Percentiles rank a stretch among this genome's conserved stretches.
Evolutionary conservation across 2,329 filamentous ascomycete genomes (phyloP).

Genomic region (Ilyonectria robusta): DNA sequence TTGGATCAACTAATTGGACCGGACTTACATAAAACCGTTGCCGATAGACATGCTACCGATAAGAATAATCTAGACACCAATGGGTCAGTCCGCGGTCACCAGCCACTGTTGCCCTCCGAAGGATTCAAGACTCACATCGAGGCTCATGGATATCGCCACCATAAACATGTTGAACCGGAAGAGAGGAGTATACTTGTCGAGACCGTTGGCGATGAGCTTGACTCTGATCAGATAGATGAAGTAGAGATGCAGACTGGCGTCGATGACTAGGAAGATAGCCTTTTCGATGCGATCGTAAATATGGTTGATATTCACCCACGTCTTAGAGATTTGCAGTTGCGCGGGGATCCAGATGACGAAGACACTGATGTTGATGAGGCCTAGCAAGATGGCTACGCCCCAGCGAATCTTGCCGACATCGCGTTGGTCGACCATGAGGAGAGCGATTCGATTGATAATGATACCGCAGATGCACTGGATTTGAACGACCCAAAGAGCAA

Average conservation of each 20-base stretch:
- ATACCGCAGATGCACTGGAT: slow-evolving; percentile 33
- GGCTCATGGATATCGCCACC: no score
- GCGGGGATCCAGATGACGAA: slow-evolving; percentile 38
- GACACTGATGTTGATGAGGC: slow-evolving; percentile 40
- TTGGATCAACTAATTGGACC: neutral
- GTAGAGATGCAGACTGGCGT: slow-evolving; percentile 67
- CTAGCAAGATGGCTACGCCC: slow-evolving; percentile 23
- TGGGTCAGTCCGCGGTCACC: no score
- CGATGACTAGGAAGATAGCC: slow-evolving; percentile 24
- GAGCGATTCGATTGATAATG: slow-evolving; percentile 30
- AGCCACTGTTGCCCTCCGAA: no score
- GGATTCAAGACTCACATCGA: no score
- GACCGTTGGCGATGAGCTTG: slow-evolving; percentile 78
- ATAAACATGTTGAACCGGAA: no score
- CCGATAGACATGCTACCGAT: slow-evolving; percentile 41
- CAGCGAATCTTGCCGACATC: slow-evolving; percentile 31
- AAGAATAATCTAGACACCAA: no score
- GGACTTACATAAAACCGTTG: slow-evolving; percentile 42
- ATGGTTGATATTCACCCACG: slow-evolving; percentile 32
- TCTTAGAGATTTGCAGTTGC: slow-evolving; percentile 34
- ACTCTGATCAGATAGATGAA: slow-evolving; percentile 72
- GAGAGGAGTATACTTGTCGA: slow-evolving; percentile 52
- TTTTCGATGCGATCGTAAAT: slow-evolving; percentile 37
- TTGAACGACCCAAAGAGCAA: slow-evolving; percentile 32
- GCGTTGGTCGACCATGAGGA: slow-evolving; percentile 36